Evolutionary conservation across 768 basidiomycete genomes (phyloP).

Genomic region (Flagelloscypha sp.): DNA sequence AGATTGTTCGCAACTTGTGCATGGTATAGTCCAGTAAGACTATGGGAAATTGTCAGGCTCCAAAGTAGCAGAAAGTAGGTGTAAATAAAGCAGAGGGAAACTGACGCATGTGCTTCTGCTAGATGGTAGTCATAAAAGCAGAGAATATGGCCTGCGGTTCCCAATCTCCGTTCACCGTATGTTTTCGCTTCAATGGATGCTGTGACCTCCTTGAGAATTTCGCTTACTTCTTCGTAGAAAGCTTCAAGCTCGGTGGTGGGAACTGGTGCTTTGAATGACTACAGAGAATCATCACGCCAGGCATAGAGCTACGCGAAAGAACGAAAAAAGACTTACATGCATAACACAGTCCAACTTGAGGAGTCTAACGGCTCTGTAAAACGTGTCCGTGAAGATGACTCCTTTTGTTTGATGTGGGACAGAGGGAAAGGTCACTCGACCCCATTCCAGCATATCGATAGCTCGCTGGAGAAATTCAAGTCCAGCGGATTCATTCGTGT

Average conservation of each 20-base stretch:
- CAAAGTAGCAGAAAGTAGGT: neutral
- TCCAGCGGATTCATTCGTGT: slow-evolving; percentile 2
- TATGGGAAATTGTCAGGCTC: neutral
- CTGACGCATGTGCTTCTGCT: slow-evolving; percentile 5
- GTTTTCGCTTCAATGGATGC: no score
- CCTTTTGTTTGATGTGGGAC: slow-evolving; percentile 6
- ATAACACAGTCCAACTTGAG: slow-evolving; percentile 12
- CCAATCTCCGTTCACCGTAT: no score
- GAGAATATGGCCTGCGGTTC: no score
- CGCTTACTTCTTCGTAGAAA: slow-evolving; percentile 7
- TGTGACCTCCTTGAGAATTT: slow-evolving; percentile 9
- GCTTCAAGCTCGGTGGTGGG: slow-evolving; percentile 3
- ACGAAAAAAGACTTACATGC: no score
- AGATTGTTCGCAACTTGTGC: slow-evolving; percentile 1
- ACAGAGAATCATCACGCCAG: neutral
- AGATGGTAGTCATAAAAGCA: no score
- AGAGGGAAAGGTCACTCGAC: slow-evolving; percentile 7
- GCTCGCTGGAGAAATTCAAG: slow-evolving; percentile 7
- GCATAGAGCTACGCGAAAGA: neutral
- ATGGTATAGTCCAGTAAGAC: slow-evolving; percentile 11
- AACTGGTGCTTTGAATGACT: neutral
- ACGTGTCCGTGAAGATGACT: slow-evolving; percentile 10
- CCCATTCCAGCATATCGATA: slow-evolving; percentile 9
- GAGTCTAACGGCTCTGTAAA: slow-evolving; percentile 10
- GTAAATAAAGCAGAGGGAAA: slow-evolving; percentile 9